A percentile compares a stretch with the other conserved stretches of the same genome.
Conservation (phyloP, 2,329 filamentous ascomycete genomes). For the Fusarium burgessii region DNA sequence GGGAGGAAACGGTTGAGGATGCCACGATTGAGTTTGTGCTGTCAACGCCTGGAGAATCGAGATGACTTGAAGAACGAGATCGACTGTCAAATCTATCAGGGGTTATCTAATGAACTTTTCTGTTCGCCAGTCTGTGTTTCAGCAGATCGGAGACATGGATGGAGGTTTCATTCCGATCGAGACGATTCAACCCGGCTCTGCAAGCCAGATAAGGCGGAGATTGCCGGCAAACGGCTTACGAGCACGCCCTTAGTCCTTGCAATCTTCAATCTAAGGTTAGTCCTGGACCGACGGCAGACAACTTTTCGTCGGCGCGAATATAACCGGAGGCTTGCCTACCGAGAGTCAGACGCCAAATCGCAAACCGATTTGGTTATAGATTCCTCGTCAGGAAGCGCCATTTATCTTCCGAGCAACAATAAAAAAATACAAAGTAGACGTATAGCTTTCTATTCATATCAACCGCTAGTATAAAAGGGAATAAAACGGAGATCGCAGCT, state of each 20-base stretch:
- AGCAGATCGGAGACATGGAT: constrained; percentile 21
- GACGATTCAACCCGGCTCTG: background rate
- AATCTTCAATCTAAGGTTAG: constrained; percentile 16
- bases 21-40: constrained; percentile 17
- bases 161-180: background rate
- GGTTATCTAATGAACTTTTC: constrained; percentile 2
- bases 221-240: constrained; percentile 11
- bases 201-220: constrained; percentile 7
- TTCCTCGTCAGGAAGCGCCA: background rate
- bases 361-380: constrained; percentile 17
- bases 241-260: constrained; percentile 18
- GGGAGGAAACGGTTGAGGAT: background rate
- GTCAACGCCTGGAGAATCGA: background rate
- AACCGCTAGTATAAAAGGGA: background rate
- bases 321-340: constrained; percentile 22
- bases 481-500: constrained; percentile 9
- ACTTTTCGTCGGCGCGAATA: constrained; percentile 15
- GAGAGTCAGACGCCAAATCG: background rate
- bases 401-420: constrained; percentile 10
- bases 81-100: constrained; percentile 9
- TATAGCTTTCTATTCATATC: constrained; percentile 21
- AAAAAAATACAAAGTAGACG: background rate
- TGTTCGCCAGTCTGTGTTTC: background rate
- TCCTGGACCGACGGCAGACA: background rate
- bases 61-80: background rate